phyloP scores from a whole-genome alignment of 805 yeast species.

The Lipomyces chichibuensis region DNA sequence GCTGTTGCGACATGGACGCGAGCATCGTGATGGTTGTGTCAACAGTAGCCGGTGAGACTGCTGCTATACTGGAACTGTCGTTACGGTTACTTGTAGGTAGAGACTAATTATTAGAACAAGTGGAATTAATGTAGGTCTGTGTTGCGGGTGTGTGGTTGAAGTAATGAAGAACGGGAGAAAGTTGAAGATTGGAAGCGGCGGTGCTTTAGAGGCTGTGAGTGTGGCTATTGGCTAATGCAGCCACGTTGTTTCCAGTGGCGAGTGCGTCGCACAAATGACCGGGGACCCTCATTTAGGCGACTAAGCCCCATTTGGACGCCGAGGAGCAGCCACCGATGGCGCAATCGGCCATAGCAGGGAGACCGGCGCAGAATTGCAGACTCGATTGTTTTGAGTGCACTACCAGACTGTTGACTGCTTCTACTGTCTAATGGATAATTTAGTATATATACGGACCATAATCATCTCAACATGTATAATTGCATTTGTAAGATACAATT shows the following conservation, averaged over 20 bases:
- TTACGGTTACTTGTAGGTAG: too few relatives aligned
- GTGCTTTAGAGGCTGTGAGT: conserved; percentile 10
- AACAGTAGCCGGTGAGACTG: background rate
- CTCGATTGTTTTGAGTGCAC: too few relatives aligned
- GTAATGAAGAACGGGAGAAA: background rate
- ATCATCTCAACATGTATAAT: too few relatives aligned
- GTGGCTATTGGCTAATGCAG: conserved; percentile 9
- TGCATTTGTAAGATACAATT: too few relatives aligned
- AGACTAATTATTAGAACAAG: too few relatives aligned
- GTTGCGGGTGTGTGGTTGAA: background rate
- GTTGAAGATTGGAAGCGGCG: conserved; percentile 11
- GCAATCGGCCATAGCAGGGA: background rate
- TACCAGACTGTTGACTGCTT: too few relatives aligned
- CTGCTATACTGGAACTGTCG: background rate
- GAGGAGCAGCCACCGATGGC: conserved; percentile 12
- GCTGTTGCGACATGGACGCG: conserved; percentile 18
- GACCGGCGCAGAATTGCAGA: too few relatives aligned
- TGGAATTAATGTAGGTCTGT: too few relatives aligned
- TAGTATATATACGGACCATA: too few relatives aligned
- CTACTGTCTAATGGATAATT: too few relatives aligned
- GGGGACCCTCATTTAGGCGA: background rate
- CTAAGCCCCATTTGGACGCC: background rate
- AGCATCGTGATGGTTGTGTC: conserved; percentile 7
- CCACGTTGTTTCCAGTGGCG: conserved; percentile 4
- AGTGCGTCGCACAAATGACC: background rate